Conservation (phyloP, 2,329 filamentous ascomycete species). For the Nigrospora oryzae region DNA sequence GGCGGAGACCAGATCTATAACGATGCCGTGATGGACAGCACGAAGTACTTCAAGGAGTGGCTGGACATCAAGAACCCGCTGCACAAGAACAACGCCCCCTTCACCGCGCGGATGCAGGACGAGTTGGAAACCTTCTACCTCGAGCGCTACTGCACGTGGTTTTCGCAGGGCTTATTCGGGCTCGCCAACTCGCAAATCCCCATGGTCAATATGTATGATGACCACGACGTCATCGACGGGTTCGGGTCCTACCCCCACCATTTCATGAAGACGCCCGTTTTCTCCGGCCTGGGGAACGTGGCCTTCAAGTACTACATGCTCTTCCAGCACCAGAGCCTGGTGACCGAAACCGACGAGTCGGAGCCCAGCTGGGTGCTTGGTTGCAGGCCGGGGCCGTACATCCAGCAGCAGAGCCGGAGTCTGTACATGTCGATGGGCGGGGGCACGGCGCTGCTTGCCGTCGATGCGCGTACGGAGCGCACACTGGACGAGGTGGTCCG, state of each 20-base stretch:
- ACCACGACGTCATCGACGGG: conserved; percentile 87
- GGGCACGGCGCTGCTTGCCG: conserved; percentile 71
- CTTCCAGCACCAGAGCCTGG: conserved; percentile 90
- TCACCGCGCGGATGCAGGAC: conserved; percentile 74
- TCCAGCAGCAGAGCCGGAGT: conserved; percentile 76
- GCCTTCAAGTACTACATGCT: conserved; percentile 99
- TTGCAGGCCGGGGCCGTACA: conserved; percentile 74
- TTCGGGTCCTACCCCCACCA: conserved; percentile 88
- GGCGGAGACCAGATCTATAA: conserved; percentile 98
- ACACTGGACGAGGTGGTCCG: conserved; percentile 74
- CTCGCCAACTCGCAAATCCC: conserved; percentile 90
- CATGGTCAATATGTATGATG: conserved; percentile 97
- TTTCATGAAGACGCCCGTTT: conserved; percentile 86
- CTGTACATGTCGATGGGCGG: conserved; percentile 77
- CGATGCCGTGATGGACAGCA: conserved; percentile 70
- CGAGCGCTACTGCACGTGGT: conserved; percentile 86
- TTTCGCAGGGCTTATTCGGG: conserved; percentile 90
- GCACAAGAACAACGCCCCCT: conserved; percentile 70
- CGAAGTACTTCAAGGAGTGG: conserved; percentile 75
- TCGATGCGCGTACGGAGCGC: conserved; percentile 88
- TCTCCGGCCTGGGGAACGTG: conserved; percentile 79
- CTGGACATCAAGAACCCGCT: conserved; percentile 69
- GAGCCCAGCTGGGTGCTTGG: conserved; percentile 93
- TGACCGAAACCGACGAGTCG: conserved; percentile 68
- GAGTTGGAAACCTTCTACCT: conserved; percentile 87